Percentiles rank a stretch among this genome's conserved stretches.
Conservation (phyloP, 2,329 filamentous ascomycete genomes). For the Blumeriella jaapii region DNA sequence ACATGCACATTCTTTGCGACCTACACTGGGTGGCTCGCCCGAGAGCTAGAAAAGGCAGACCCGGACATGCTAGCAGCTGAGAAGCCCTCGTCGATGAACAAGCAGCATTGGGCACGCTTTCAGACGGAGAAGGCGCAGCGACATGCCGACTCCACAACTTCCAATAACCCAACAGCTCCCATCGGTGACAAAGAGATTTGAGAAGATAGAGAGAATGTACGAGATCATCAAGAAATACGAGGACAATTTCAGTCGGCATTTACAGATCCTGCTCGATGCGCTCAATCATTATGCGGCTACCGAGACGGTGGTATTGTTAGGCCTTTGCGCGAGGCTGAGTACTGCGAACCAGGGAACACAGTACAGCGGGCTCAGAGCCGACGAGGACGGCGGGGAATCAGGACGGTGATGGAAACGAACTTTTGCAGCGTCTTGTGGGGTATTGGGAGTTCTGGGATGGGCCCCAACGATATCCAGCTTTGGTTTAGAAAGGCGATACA, state of each 20-base stretch:
- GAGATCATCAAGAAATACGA: constrained; percentile 89
- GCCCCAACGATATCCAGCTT: neutral
- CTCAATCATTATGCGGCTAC: constrained; percentile 96
- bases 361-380: constrained; percentile 46
- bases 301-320: constrained; percentile 87
- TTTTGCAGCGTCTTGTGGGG: constrained; percentile 3
- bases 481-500: no score
- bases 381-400: constrained; percentile 36
- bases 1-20: constrained; percentile 90
- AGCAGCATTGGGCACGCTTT: constrained; percentile 49
- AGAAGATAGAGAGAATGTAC: constrained; percentile 42
- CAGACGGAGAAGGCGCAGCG: constrained; percentile 37
- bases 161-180: constrained; percentile 9
- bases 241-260: constrained; percentile 78
- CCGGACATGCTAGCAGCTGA: constrained; percentile 55
- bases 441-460: constrained; percentile 1
- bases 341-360: constrained; percentile 69
- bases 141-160: constrained; percentile 23
- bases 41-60: constrained; percentile 74
- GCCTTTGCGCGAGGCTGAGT: constrained; percentile 71
- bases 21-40: constrained; percentile 77
- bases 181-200: constrained; percentile 20
- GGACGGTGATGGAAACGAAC: constrained; percentile 6
- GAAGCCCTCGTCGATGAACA: constrained; percentile 47
- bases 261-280: constrained; percentile 89